Evolutionary conservation across 371 early-diverging fungal species (phyloP).

Genomic region (Saksenaea vasiformis): DNA sequence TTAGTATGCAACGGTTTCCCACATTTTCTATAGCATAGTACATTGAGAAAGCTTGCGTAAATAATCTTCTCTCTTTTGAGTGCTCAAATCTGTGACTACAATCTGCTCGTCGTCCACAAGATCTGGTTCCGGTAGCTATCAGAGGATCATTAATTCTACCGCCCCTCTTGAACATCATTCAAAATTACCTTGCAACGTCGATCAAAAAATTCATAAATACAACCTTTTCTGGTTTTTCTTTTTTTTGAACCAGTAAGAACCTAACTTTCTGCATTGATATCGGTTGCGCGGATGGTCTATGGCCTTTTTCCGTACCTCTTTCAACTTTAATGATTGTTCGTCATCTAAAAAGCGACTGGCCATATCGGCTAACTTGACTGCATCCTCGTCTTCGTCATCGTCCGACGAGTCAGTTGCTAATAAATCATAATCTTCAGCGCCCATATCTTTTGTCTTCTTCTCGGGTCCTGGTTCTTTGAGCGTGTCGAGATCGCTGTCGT

Average conservation of each 20-base stretch:
- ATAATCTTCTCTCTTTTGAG: slow-evolving; percentile 10
- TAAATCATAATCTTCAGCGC: slow-evolving; percentile 1
- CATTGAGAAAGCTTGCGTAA: slow-evolving; percentile 14
- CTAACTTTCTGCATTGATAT: background rate
- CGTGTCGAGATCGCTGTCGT: background rate
- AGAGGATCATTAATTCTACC: background rate
- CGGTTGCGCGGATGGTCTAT: background rate
- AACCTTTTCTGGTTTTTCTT: background rate
- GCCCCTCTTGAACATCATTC: background rate
- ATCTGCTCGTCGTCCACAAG: slow-evolving; percentile 10
- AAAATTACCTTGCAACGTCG: slow-evolving; percentile 12
- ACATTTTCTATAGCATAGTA: background rate
- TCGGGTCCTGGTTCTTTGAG: background rate
- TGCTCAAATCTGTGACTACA: background rate
- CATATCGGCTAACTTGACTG: background rate
- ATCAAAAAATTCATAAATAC: slow-evolving; percentile 11
- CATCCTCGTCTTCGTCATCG: background rate
- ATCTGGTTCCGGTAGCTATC: slow-evolving; percentile 18
- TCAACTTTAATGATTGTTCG: background rate
- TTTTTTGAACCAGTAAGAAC: background rate
- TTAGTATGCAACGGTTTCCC: no score
- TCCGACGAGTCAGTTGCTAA: slow-evolving; percentile 2
- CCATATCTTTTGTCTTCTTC: background rate
- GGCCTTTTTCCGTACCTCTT: background rate
- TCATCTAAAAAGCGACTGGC: slow-evolving; percentile 1